Base-by-base conservation (phyloP, 2,329 filamentous ascomycete species). In the Westerdykella aurantiaca region DNA sequence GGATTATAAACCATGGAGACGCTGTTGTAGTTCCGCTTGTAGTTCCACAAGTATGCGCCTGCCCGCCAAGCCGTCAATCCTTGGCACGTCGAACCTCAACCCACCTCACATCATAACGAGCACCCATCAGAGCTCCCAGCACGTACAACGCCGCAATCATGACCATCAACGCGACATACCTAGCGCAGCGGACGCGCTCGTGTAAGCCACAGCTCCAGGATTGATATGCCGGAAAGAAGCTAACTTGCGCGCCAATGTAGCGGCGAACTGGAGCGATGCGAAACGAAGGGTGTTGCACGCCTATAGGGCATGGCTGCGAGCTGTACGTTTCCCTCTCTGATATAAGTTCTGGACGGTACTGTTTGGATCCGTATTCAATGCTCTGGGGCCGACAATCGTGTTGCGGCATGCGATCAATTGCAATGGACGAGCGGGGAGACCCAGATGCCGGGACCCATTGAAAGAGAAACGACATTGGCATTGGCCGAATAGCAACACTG, bases 221-320 rank as follows among this genome's bases (percentile, higher is more conserved):
- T 35, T 9, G 17, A 35, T 35, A 35, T 35, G 7, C n/a, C 3
- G 6, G 33, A 16, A 14, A 35, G n/a, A 34, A 18, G n/a, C 13
- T 16, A 35, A 16, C 33, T 3, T 35, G 7, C 10, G 14, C 25
- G 13, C 38, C 12, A 10, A 10, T 40, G 50, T 68, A 96, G 91
- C 91, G 68, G 76, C 81, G 74, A 95, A 85, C 77, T 95, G 87
- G 89, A 67, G 72, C 60, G 89, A 97, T 77, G 91, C 91, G 61
- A 88, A 86, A 73, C 78, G 76, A 68, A 82, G 91, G 77, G 93
- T 96, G 53, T 72, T 96, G 59, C 81, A 82, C 66, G 85, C 87
- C 60, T 98, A 98, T 76, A 81, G 93, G 69, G 85, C 91, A 76
- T 98, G 93, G 93, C 81, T 97, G 61, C 84, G 93, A 77, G 84